Evolutionary conservation across 1,284 basidiomycete species (phyloP), one percentile per base, ranked within the genome.

Genomic region (Cutaneotrichosporon mucoides): DNA sequence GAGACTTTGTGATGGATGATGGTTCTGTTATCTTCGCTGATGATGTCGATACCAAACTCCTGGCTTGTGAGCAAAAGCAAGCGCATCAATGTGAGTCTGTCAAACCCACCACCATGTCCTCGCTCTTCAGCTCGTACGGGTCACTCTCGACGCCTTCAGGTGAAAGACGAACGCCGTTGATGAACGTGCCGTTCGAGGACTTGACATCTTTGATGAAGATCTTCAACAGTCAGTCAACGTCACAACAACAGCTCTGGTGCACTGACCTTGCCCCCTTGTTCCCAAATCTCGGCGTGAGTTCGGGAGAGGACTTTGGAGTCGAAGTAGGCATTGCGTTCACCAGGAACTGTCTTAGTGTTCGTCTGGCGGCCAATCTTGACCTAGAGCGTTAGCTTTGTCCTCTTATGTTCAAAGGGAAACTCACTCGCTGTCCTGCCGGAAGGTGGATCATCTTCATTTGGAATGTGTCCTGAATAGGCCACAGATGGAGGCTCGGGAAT

Each of bases 21-120:
- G 0, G 92, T 93, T 79, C 93, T 92, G 83, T 96, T 97, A 81
- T 99, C 96, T 73, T 99, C 95, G 62, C 92, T 92, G 58, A 97
- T 90, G 64, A 99, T 99, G 79, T 99, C 96, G 75, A 99, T 99
- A 61, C 95, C 94, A 73, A 97, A 97, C 85, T 98, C 94, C 90
- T 92, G 70, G 0, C 57, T 15, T 1, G 49, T 51, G 37, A 51
- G 49, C 11, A 9, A 38, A 6, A 7, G 37, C 11, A 12, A 15
- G 8, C 37, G 13, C 11, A 15, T 5, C 46, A 59, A 38, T 6
- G 5, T 2, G 5, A 15, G 37, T n/a, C 6, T 36, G 6, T 11
- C 4, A 40, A 24, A 82, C 86, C 60, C 75, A 88, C 87, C 63
- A 92, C 87, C 65, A 94, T 88, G 74, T 98, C 94, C 70, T 96